These are phyloP conservation scores for Saitozyma sp. DNA, from an alignment of 768 basidiomycete genomes.

Conservation along the genomic window DNA sequence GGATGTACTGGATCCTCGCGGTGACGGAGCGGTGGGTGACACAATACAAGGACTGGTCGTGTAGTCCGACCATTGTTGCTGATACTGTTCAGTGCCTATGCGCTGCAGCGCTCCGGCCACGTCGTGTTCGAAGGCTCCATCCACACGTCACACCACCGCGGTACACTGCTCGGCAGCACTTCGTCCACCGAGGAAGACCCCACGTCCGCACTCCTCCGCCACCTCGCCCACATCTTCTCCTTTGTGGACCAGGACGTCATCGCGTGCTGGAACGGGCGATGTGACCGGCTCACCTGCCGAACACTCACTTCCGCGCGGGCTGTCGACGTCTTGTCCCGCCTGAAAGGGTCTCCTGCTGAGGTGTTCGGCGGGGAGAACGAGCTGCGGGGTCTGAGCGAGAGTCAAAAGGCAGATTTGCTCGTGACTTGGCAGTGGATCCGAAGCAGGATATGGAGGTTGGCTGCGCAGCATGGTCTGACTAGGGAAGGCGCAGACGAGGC, in stretches of 20 bases:
- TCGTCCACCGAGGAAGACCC: constrained; percentile 11
- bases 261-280: constrained; percentile 39
- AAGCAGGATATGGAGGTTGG: constrained; percentile 35
- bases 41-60: too few species aligned
- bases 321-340: constrained; percentile 4
- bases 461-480: constrained; percentile 27
- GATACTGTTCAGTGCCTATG: constrained; percentile 25
- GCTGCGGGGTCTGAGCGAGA: constrained; percentile 19
- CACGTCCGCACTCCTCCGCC: constrained; percentile 15
- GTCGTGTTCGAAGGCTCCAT: constrained; percentile 21
- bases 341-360: constrained; percentile 14
- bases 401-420: constrained; percentile 35
- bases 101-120: constrained; percentile 31
- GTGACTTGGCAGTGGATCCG: constrained; percentile 44
- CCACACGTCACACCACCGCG: neutral
- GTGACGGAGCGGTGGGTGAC: constrained; percentile 35
- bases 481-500: constrained; percentile 9
- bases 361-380: constrained; percentile 24
- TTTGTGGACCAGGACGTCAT: constrained; percentile 35
- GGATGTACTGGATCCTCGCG: constrained; percentile 36
- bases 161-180: neutral
- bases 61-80: neutral
- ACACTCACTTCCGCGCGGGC: constrained; percentile 13
- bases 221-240: constrained; percentile 34
- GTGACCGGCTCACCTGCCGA: constrained; percentile 15